Percentiles rank a stretch among this genome's conserved stretches.
These are phyloP conservation scores for Durusdinium trenchii DNA, from an alignment of 73 alveolate genomes.

Conservation along the genomic window DNA sequence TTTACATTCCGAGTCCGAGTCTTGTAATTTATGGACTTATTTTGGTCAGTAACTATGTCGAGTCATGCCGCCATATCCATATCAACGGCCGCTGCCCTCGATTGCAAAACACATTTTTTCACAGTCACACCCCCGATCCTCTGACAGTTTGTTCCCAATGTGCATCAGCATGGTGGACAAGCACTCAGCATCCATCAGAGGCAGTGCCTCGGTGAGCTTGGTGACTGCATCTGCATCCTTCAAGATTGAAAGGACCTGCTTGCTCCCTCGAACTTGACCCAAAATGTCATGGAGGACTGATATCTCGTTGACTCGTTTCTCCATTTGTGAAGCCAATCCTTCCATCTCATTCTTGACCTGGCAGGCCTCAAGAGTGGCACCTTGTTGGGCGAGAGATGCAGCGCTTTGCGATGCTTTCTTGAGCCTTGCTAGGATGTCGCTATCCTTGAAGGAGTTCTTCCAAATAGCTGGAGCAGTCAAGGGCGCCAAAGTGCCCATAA, in stretches of 20 bases:
- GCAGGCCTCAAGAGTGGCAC: neutral
- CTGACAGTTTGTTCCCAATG: neutral
- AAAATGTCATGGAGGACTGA: neutral
- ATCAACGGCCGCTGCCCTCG: too few species aligned
- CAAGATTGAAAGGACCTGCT: neutral
- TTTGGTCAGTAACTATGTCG: too few species aligned
- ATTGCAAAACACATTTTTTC: too few species aligned
- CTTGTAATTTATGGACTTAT: too few species aligned
- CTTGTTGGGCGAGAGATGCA: neutral
- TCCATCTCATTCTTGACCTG: neutral
- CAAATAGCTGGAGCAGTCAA: neutral
- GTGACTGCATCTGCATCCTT: neutral
- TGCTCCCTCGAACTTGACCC: neutral
- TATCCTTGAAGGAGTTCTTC: neutral
- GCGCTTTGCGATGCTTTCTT: neutral
- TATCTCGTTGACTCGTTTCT: neutral
- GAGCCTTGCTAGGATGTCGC: neutral
- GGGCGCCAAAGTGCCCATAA: neutral
- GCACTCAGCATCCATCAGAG: conserved; percentile 13
- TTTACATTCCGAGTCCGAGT: too few species aligned
- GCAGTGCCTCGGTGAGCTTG: neutral
- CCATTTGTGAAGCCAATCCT: neutral
- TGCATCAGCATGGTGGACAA: neutral
- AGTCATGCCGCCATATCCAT: too few species aligned
- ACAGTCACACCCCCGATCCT: too few species aligned